Evolutionary conservation across 176 grass and related monocot genomes (phyloP).

Genomic region (Musa itinerans): DNA sequence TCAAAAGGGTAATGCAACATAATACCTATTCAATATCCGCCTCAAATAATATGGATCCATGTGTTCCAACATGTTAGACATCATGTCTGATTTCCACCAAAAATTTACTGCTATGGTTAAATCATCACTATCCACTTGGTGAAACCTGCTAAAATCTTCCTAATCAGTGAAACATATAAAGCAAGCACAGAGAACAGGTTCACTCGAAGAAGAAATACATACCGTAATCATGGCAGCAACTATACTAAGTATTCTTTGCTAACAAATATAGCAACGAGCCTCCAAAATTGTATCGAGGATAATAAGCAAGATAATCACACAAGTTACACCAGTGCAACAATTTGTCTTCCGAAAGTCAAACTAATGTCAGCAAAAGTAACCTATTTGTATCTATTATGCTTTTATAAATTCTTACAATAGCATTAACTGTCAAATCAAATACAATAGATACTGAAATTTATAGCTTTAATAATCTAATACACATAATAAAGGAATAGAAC

Average conservation of each 20-base stretch:
- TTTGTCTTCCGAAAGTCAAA: background rate
- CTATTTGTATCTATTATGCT: background rate
- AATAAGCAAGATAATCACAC: background rate
- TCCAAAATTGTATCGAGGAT: background rate
- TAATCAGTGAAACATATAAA: background rate
- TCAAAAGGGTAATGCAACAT: constrained; percentile 7
- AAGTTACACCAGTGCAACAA: background rate
- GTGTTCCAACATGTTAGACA: constrained; percentile 76
- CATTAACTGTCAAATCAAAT: background rate
- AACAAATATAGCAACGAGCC: background rate
- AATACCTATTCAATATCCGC: constrained; percentile 77
- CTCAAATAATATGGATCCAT: constrained; percentile 96
- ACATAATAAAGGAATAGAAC: no score
- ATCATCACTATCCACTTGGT: constrained; percentile 93
- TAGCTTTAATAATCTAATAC: no score
- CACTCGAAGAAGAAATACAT: background rate
- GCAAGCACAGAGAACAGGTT: background rate
- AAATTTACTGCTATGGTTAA: constrained; percentile 89
- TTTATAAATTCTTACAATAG: background rate
- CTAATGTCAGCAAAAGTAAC: background rate
- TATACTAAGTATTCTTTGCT: no score
- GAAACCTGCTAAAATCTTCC: constrained; percentile 67
- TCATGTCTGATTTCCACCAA: constrained; percentile 90
- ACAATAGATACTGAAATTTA: background rate
- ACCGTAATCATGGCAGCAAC: background rate